phyloP scores from a whole-genome alignment of 1,284 basidiomycete species.

The Apiotrichum siamense region DNA sequence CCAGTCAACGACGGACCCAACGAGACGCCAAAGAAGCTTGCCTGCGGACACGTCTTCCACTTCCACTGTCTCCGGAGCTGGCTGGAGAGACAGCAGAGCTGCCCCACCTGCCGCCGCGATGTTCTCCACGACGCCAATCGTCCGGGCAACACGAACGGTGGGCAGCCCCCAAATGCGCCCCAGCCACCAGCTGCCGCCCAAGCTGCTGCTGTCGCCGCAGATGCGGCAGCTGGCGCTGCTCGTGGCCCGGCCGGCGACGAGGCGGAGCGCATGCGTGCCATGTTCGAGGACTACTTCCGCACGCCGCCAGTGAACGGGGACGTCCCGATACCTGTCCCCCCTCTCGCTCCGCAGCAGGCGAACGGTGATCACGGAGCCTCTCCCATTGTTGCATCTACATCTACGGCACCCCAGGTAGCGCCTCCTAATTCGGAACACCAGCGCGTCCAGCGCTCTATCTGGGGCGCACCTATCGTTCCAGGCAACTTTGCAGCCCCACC shows the following conservation, averaged over 20 bases:
- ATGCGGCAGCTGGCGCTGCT: constrained; percentile 52
- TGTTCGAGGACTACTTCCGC: constrained; percentile 38
- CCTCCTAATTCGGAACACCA: constrained; percentile 16
- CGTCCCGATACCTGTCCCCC: constrained; percentile 15
- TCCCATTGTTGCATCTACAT: too few relatives aligned
- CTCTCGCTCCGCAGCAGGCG: background rate
- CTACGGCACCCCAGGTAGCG: background rate
- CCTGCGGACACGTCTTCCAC: constrained; percentile 96
- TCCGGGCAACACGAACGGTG: background rate
- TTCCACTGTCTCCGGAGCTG: constrained; percentile 95
- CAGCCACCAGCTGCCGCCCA: constrained; percentile 35
- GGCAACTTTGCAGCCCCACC: constrained; percentile 34
- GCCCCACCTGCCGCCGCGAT: constrained; percentile 89
- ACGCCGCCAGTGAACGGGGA: constrained; percentile 21
- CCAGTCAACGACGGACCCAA: constrained; percentile 64
- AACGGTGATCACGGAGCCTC: too few relatives aligned
- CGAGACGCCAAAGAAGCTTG: constrained; percentile 90
- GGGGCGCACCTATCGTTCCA: constrained; percentile 39
- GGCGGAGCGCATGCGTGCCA: constrained; percentile 20
- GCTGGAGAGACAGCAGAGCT: constrained; percentile 87
- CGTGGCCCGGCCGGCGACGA: constrained; percentile 28
- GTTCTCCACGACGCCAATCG: constrained; percentile 58
- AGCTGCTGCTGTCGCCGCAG: constrained; percentile 54
- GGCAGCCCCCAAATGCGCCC: constrained; percentile 3
- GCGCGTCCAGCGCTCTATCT: constrained; percentile 34